phyloP scores from a whole-genome alignment of 2,329 filamentous ascomycete species.

The Colletotrichum falcatum region DNA sequence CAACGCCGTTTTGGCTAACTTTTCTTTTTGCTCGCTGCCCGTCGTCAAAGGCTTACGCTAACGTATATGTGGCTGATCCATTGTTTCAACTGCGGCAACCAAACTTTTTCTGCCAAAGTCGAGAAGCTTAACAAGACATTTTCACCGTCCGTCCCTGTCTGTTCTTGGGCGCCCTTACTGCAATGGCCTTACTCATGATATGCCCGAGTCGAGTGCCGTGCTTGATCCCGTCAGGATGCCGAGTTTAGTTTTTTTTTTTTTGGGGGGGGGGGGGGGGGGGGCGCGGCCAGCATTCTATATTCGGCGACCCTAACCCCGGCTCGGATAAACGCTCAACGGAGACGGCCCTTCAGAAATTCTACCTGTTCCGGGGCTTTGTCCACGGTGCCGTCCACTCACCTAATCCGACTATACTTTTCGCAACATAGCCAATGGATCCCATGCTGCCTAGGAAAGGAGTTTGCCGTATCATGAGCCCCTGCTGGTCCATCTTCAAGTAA shows the following conservation, averaged over 20 bases:
- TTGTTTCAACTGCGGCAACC: slow-evolving; percentile 25
- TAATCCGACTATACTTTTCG: background rate
- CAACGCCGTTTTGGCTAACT: background rate
- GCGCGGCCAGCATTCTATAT: background rate
- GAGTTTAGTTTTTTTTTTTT: too few relatives aligned
- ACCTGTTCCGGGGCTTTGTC: too few relatives aligned
- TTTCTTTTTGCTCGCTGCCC: background rate
- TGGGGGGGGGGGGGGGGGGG: too few relatives aligned
- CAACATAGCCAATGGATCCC: background rate
- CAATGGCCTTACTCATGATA: background rate
- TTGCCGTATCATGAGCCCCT: background rate
- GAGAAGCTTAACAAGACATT: slow-evolving; percentile 18
- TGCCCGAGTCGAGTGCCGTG: slow-evolving; percentile 2
- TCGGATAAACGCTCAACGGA: slow-evolving; percentile 5
- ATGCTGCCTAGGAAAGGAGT: background rate
- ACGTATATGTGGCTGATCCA: slow-evolving; percentile 14
- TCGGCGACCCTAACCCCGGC: slow-evolving; percentile 7
- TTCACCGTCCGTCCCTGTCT: background rate
- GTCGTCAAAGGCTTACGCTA: background rate
- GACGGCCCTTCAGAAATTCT: background rate
- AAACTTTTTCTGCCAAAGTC: slow-evolving; percentile 23
- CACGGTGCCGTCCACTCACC: background rate
- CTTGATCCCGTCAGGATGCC: background rate
- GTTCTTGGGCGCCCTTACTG: slow-evolving; percentile 1
- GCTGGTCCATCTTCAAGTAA: slow-evolving; percentile 7